Conservation (phyloP, 306 rosid genomes). For the Vachellia collinsii region DNA sequence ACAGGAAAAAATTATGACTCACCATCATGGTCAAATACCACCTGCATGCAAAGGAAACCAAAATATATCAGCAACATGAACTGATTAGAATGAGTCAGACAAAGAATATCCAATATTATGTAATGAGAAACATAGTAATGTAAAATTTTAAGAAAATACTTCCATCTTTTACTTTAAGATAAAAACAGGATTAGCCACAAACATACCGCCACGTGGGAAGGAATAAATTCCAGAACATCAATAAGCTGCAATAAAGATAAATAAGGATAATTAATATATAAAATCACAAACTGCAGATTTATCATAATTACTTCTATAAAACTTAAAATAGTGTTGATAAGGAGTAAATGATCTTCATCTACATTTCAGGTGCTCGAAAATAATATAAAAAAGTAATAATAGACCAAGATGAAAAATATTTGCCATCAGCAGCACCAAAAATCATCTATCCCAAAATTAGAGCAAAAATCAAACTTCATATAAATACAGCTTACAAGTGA, state of each 20-base stretch:
- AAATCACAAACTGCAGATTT: slow-evolving; percentile 16
- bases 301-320: slow-evolving; percentile 20
- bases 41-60: slow-evolving; percentile 66
- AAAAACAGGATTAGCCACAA: slow-evolving; percentile 32
- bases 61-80: slow-evolving; percentile 30
- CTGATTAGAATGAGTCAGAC: slow-evolving; percentile 5
- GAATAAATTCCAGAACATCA: slow-evolving; percentile 85
- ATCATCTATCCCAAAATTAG: slow-evolving; percentile 6
- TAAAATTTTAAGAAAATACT: slow-evolving; percentile 15
- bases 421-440: slow-evolving; percentile 17
- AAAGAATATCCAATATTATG: neutral
- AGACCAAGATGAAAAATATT: neutral
- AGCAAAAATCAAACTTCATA: slow-evolving; percentile 2
- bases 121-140: slow-evolving; percentile 1
- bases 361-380: slow-evolving; percentile 19
- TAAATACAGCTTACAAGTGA: slow-evolving; percentile 72
- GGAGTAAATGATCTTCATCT: slow-evolving; percentile 22
- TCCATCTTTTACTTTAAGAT: neutral
- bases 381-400: neutral
- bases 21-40: slow-evolving; percentile 99
- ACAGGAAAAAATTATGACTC: slow-evolving; percentile 50
- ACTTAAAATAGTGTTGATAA: slow-evolving; percentile 5
- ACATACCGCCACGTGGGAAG: slow-evolving; percentile 96
- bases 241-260: slow-evolving; percentile 67
- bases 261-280: slow-evolving; percentile 25